phyloP scores from a whole-genome alignment of 2,329 filamentous ascomycete genomes.

The Volutella citrinella region DNA sequence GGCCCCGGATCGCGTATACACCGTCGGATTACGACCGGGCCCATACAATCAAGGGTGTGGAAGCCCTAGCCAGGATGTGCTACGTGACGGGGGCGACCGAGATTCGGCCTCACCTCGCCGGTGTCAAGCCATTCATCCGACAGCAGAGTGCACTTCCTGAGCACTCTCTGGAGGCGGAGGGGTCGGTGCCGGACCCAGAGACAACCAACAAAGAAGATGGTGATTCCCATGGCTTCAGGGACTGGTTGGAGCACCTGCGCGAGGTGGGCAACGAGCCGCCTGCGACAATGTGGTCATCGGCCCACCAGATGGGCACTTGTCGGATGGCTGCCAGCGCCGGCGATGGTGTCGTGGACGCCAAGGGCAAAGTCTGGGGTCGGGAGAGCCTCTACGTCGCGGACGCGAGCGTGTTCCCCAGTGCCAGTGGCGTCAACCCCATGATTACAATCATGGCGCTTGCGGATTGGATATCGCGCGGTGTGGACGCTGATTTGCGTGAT shows the following conservation, averaged over 20 bases:
- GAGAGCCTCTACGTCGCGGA: slow-evolving; percentile 68
- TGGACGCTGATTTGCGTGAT: slow-evolving; percentile 44
- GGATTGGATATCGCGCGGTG: slow-evolving; percentile 59
- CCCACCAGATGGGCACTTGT: slow-evolving; percentile 79
- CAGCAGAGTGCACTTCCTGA: slow-evolving; percentile 16
- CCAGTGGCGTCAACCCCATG: slow-evolving; percentile 81
- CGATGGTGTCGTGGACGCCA: slow-evolving; percentile 56
- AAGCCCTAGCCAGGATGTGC: slow-evolving; percentile 71
- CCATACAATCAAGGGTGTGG: slow-evolving; percentile 67
- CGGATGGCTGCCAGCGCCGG: slow-evolving; percentile 60
- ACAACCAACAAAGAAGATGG: slow-evolving; percentile 60
- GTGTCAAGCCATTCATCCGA: slow-evolving; percentile 59
- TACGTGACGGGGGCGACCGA: slow-evolving; percentile 79
- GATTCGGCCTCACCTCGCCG: slow-evolving; percentile 65
- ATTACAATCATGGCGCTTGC: slow-evolving; percentile 70
- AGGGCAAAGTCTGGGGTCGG: slow-evolving; percentile 62
- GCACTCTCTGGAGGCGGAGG: slow-evolving; percentile 14
- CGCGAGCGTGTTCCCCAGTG: slow-evolving; percentile 72
- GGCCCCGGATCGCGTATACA: slow-evolving; percentile 66
- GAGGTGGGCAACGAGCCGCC: slow-evolving; percentile 49
- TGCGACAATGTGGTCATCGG: slow-evolving; percentile 58
- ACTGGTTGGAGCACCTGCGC: slow-evolving; percentile 56
- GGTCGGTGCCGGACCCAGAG: slow-evolving; percentile 34
- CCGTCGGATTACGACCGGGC: slow-evolving; percentile 68
- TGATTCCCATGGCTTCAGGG: slow-evolving; percentile 55